These are phyloP conservation scores for Aspergillus udagawae DNA, from an alignment of 2,329 filamentous ascomycete species.

Conservation along the genomic window DNA sequence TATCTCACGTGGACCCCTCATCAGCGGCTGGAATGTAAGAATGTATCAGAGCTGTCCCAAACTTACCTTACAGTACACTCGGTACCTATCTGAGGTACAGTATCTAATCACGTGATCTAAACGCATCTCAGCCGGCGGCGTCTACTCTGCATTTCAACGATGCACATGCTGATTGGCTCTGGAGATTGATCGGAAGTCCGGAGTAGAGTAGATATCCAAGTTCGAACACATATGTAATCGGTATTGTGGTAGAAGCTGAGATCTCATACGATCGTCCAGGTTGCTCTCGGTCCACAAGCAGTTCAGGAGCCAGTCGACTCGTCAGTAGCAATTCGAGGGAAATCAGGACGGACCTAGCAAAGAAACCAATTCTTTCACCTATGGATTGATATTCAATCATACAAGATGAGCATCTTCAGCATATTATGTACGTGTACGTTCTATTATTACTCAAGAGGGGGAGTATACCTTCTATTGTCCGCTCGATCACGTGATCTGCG, in stretches of 20 bases:
- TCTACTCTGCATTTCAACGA: neutral
- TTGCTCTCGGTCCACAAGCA: neutral
- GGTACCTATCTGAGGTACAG: too few species aligned
- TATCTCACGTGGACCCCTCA: neutral
- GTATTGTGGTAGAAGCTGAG: neutral
- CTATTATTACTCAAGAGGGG: neutral
- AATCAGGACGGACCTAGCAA: neutral
- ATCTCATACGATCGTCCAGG: neutral
- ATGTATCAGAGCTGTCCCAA: neutral
- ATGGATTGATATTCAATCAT: neutral
- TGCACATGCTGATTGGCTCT: neutral
- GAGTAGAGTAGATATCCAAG: neutral
- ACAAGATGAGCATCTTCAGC: neutral
- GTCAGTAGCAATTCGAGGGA: neutral
- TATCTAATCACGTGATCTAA: neutral
- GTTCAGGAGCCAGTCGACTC: neutral
- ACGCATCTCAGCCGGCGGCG: neutral
- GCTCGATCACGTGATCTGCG: constrained; percentile 23
- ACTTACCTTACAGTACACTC: neutral
- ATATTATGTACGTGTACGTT: neutral
- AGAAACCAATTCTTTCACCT: neutral
- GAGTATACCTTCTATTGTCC: neutral
- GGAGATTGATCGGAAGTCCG: neutral
- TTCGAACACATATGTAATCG: neutral
- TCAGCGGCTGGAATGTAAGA: neutral